Conservation (phyloP, 176 grass and related monocot genomes). For the Cenchrus americanus region DNA sequence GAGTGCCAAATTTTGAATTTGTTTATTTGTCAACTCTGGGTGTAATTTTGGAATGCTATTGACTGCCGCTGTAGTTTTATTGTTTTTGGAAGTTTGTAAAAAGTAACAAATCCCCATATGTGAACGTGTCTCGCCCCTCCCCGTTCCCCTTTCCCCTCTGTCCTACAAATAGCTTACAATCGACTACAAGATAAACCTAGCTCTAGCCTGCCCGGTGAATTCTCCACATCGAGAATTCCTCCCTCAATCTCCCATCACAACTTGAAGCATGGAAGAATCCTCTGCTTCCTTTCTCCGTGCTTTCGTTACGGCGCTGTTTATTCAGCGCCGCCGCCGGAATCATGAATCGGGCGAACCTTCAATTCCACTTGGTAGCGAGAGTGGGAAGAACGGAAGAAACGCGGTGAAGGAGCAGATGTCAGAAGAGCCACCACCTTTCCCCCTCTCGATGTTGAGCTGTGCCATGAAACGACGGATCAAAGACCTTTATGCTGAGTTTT, state of each 20-base stretch:
- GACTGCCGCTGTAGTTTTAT: neutral
- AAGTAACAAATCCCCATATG: neutral
- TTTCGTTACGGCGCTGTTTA: neutral
- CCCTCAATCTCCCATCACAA: neutral
- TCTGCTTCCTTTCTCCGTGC: neutral
- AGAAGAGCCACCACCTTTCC: constrained; percentile 5
- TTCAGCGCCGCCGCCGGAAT: neutral
- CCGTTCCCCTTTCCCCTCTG: neutral
- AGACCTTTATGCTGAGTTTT: neutral
- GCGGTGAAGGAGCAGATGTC: neutral
- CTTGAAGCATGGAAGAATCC: neutral
- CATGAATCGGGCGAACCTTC: constrained; percentile 16
- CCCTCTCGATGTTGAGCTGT: constrained; percentile 34
- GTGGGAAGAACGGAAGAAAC: constrained; percentile 24
- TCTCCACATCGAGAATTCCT: neutral
- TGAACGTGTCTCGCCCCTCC: too few relatives aligned
- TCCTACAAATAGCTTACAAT: constrained; percentile 6
- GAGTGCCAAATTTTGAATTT: neutral
- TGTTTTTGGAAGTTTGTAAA: neutral
- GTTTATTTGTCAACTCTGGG: neutral
- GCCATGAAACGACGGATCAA: constrained; percentile 38
- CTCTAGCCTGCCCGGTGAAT: neutral
- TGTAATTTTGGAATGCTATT: neutral
- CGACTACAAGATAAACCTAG: constrained; percentile 15
- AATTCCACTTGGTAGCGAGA: neutral